Base-by-base conservation (phyloP, 805 yeast species). In the Schizosaccharomyces lindneri region DNA sequence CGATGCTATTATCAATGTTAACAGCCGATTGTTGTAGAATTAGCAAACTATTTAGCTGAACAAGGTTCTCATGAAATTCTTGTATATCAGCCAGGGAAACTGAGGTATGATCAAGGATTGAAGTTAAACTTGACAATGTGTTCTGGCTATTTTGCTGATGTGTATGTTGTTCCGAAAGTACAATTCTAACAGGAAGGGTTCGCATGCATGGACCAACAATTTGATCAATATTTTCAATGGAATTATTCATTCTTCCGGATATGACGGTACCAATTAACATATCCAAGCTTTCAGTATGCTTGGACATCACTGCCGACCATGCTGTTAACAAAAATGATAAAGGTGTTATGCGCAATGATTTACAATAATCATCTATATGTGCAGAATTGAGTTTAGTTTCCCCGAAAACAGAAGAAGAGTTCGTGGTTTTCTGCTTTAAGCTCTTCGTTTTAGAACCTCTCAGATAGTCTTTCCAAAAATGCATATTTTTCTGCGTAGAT, bases 221-320 rank as follows among this genome's bases (percentile, higher is more conserved):
- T 17, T 51, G 29, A 29, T 51, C 57, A 51, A 51, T 29, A 29
- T 51, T 29, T 51, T 21, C 31, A 17, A 51, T 19, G 3, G 15
- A 24, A 21, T 21, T 19, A 7, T 63, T 61, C 7, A 29, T 41
- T 31, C 69, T 62, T 13, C 67, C 67, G 17, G 67, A 62, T 7
- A 63, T 29, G 15, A 65, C 66, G 11, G 67, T 62, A n/a, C 66
- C 66, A 41, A 67, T 66, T 7, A 62, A 62, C 11, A 64, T 64
- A 24, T 65, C 65, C 5, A 29, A 4, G 9, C 46, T 36, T 36
- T 57, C 27, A 7, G 27, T 17, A 17, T 21, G n/a, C 15, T 21
- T 24, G 36, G 57, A 21, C n/a, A 51, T 21, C 4, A 51, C 36
- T 17, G 36, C 21, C n/a, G 57, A 51, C 57, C 57, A 51, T 24